A percentile compares a stretch with the other conserved stretches of the same genome.
phyloP scores from a whole-genome alignment of 352 stramenopile genomes.

The Aphanomyces invadans region DNA sequence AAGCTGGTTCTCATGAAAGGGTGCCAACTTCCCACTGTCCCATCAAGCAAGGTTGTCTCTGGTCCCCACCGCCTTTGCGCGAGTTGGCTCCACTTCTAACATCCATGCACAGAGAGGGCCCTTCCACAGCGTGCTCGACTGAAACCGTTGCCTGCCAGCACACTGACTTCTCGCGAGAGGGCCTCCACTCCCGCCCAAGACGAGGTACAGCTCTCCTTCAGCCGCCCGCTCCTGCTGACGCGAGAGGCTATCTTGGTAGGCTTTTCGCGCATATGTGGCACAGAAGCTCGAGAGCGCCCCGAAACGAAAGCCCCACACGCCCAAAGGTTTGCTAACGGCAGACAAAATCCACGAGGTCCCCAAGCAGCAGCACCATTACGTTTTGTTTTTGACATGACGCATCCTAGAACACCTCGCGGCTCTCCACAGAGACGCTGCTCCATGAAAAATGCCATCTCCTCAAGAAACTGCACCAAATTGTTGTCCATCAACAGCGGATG shows the following conservation, averaged over 20 bases:
- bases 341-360: neutral
- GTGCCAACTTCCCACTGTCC: too few relatives aligned
- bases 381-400: neutral
- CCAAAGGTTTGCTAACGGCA: neutral
- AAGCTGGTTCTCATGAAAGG: too few relatives aligned
- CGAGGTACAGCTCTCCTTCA: too few relatives aligned
- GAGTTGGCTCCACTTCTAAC: too few relatives aligned
- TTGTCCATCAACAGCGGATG: slow-evolving; percentile 37
- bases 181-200: neutral
- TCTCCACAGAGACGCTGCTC: slow-evolving; percentile 45
- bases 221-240: too few relatives aligned
- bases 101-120: too few relatives aligned
- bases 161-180: too few relatives aligned
- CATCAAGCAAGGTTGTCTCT: too few relatives aligned
- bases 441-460: slow-evolving; percentile 46
- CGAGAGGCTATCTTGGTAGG: too few relatives aligned
- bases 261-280: neutral
- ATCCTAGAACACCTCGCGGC: slow-evolving; percentile 19
- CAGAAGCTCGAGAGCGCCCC: neutral
- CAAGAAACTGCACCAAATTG: slow-evolving; percentile 44
- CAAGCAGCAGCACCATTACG: too few relatives aligned
- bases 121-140: neutral
- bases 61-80: too few relatives aligned
- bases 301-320: neutral
- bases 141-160: too few relatives aligned